Conservation (phyloP, 148 eudicot species). For the Fagopyrum homotropicum region DNA sequence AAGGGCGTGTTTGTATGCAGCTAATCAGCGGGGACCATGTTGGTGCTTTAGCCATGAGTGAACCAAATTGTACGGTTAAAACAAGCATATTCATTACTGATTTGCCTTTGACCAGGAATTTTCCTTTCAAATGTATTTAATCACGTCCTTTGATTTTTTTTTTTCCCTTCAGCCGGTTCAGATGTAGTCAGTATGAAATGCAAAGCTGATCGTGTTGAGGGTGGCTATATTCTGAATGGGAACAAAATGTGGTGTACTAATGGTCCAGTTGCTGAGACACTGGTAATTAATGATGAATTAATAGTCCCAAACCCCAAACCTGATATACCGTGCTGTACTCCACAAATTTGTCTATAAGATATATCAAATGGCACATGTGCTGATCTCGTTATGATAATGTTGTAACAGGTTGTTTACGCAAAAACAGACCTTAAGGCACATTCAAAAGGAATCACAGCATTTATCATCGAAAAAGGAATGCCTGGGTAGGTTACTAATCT, state of each 20-base stretch:
- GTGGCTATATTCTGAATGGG: constrained; percentile 84
- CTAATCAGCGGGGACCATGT: constrained; percentile 97
- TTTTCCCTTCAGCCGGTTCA: constrained; percentile 68
- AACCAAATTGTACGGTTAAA: constrained; percentile 72
- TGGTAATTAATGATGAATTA: constrained; percentile 35
- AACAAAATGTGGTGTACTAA: constrained; percentile 99
- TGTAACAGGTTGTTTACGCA: constrained; percentile 79
- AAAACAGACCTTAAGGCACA: constrained; percentile 69
- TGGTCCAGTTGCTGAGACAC: constrained; percentile 89
- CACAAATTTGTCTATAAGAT: not conserved
- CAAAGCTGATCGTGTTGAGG: constrained; percentile 84
- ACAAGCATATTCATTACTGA: not conserved
- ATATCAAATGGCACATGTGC: not conserved
- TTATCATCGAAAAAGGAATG: constrained; percentile 94
- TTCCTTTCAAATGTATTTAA: not conserved
- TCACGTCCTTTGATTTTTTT: constrained; percentile 4
- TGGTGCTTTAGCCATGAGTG: constrained; percentile 99
- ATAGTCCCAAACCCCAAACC: not conserved
- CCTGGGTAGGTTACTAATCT: constrained; percentile 49
- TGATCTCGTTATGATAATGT: not conserved
- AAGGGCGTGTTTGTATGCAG: constrained; percentile 30
- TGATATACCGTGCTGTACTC: not conserved
- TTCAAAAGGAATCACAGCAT: constrained; percentile 96
- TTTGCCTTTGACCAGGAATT: not conserved
- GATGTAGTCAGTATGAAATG: constrained; percentile 99